Conservation (phyloP, 2,329 filamentous ascomycete genomes). For the Ilyonectria mors-panacis region DNA sequence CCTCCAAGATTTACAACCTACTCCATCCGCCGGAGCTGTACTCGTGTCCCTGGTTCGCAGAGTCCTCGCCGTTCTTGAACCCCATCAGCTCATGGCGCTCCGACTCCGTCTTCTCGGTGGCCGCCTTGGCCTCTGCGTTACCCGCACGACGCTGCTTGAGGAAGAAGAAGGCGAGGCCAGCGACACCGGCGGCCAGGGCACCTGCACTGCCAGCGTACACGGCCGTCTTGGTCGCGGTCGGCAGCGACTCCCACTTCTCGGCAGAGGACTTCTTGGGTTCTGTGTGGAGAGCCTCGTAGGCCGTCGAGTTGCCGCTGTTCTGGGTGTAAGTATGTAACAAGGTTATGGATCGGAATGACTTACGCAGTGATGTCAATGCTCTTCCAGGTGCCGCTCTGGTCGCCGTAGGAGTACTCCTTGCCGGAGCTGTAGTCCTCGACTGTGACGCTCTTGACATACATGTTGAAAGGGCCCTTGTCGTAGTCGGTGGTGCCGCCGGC, state of each 20-base stretch:
- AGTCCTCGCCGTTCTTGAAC: conserved; percentile 56
- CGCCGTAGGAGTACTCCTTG: conserved; percentile 76
- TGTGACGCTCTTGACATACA: conserved; percentile 76
- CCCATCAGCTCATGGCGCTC: conserved; percentile 68
- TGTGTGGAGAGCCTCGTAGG: conserved; percentile 59
- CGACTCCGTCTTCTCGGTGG: conserved; percentile 59
- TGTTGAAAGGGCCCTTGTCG: conserved; percentile 76
- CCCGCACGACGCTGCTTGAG: conserved; percentile 69
- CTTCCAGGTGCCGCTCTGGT: conserved; percentile 72
- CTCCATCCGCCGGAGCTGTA: conserved; percentile 41
- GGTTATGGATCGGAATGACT: conserved; percentile 47
- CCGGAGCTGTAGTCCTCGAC: conserved; percentile 73
- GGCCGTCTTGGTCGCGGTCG: conserved; percentile 64
- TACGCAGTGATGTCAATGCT: conserved; percentile 73
- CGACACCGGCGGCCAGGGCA: conserved; percentile 60
- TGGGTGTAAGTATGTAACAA: conserved; percentile 13
- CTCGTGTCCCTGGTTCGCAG: conserved; percentile 46
- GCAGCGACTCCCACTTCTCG: conserved; percentile 70
- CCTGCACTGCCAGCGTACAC: conserved; percentile 65
- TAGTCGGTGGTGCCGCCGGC: conserved; percentile 80
- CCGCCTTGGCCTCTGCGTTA: conserved; percentile 64
- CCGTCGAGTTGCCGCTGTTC: conserved; percentile 70
- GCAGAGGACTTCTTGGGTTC: conserved; percentile 60
- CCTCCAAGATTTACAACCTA: conserved; percentile 24
- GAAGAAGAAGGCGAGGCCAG: conserved; percentile 66